Evolutionary conservation across 768 basidiomycete genomes (phyloP), one percentile per base, ranked within the genome.

Genomic region (Panellus pusillus): DNA sequence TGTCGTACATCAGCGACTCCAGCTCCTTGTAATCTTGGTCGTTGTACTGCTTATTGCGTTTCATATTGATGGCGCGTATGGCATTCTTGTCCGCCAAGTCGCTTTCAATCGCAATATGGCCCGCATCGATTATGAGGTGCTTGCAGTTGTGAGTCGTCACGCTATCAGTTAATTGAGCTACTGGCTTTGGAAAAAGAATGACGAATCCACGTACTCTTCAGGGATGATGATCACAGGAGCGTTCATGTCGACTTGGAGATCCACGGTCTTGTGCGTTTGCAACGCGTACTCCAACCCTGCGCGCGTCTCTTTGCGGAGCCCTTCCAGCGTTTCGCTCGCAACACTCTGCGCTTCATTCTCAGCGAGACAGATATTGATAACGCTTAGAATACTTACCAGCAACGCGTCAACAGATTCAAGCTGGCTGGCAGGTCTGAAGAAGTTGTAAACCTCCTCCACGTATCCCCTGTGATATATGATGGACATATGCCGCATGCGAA

Each of bases 161-260:
- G 61, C 93, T 96, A 52, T 1, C 54, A 49, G 55, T 19, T 32
- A 9, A 37, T 55, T 48, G 52, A 41, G 61, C 32, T 57, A 49
- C 9, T 20, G 14, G 8, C 48, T 47, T 28, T 13, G 15, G 37
- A 28, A 39, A 52, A 20, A 27, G 32, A 35, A 35, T 9, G 32
- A 14, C 32, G 18, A 28, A 47, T 19, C 11, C 15, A 68, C 75
- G 50, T 66, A 94, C 93, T 92, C 86, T 73, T 98, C 96, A 1
- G 97, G 97, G 47, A 98, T 81, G 63, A 99, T 93, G 66, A 99
- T 97, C 61, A 99, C 84, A 6, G 97, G 97, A 0, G 97, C 93
- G 63, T 96, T 91, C 78, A 99, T 80, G 64, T 99, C 95, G 73
- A 99, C 83, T 60, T 92, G 90, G n/a, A 99, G 77, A 67, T 98